Base-by-base conservation (phyloP, 192 early-diverging fungal species). In the Dissophora ornata region DNA sequence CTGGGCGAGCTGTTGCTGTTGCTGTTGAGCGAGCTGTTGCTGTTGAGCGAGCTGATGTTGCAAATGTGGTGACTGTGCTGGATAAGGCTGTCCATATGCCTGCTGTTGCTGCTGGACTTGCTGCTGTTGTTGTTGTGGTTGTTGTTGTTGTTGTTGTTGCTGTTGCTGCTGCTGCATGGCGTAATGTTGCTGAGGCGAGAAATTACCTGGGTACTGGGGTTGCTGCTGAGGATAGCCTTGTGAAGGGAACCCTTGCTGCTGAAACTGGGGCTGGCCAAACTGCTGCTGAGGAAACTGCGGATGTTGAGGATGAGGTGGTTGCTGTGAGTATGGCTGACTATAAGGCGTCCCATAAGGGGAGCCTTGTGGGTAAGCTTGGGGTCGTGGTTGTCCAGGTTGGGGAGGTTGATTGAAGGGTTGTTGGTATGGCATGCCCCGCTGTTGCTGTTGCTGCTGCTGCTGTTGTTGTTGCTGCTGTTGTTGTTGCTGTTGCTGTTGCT, bases 171-270 rank as follows among this genome's bases (percentile, higher is more conserved):
- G 59, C 40, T 77, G 73, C 32, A 63, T 38, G 3, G 59, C 61
- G 51, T 42, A 64, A 34, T 73, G 70, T 25, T 57, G 71, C 19
- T 61, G 59, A 25, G 50, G 52, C 13, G 55, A n/a, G 52, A 41
- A 44, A 13, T 16, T 48, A 21, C 28, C 47, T 49, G 65, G 26
- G n/a, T 69, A 56, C n/a, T 30, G 51, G 2, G 54, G 26, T 38
- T 62, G 69, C 46, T 80, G 69, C 49, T 71, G 69, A 63, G 66
- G 79, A 38, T 56, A 80, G n/a, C 53, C 62, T 19, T 67, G 63
- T 18, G 59, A 28, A n/a, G 34, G 19, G 24, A 60, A 56, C 25
- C 62, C 57, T 52, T 52, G 57, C 34, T 79, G 78, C 9, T 42
- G 62, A 38, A 71, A 67, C 21, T 64, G 56, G 19, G 68, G 32